Conservation (phyloP, 148 eudicot genomes). For the Silene latifolia region DNA sequence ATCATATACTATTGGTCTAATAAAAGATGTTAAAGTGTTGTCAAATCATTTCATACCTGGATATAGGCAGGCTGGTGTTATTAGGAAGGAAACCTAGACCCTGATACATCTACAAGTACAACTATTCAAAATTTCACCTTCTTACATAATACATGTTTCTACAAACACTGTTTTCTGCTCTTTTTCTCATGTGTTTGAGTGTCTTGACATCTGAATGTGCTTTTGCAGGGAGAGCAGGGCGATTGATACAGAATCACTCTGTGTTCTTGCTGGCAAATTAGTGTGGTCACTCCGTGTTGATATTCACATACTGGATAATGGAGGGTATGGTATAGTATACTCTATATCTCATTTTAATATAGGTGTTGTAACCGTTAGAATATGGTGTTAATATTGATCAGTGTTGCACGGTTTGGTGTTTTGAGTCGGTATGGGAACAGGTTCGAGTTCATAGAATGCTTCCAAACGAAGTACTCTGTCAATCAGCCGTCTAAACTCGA, state of each 20-base stretch:
- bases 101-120: not conserved
- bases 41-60: not conserved
- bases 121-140: not conserved
- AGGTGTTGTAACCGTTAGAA: not conserved
- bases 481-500: not conserved
- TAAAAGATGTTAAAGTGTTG: not conserved
- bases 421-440: not conserved
- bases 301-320: constrained; percentile 88
- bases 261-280: constrained; percentile 80
- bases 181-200: not conserved
- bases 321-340: constrained; percentile 55
- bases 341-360: constrained; percentile 4
- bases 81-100: not conserved
- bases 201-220: constrained; percentile 16
- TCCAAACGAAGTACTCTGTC: not conserved
- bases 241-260: constrained; percentile 92
- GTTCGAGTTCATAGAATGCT: not conserved
- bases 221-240: constrained; percentile 93
- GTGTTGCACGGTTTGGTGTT: not conserved
- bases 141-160: not conserved
- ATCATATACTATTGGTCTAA: not conserved
- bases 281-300: constrained; percentile 93
- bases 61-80: not conserved
- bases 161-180: not conserved
- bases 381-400: not conserved